Evolutionary conservation across 441 rosid genomes (phyloP).

Genomic region (Adansonia grandidieri): DNA sequence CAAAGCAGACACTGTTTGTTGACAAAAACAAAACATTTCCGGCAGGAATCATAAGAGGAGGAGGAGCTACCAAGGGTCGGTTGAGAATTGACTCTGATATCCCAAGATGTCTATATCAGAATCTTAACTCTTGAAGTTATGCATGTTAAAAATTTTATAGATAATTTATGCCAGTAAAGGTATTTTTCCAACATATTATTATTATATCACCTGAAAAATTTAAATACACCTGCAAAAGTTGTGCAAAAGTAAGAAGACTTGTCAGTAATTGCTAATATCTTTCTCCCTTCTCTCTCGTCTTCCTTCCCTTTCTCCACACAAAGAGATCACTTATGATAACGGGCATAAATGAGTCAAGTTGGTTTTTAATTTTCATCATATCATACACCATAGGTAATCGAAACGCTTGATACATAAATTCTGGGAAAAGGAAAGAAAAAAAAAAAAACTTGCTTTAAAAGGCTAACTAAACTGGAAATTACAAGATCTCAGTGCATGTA

Average conservation of each 20-base stretch:
- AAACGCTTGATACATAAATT: not conserved
- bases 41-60: not conserved
- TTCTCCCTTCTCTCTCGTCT: not conserved
- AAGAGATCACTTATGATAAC: not conserved
- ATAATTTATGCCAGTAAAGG: not conserved
- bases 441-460: not conserved
- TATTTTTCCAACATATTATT: not conserved
- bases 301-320: not conserved
- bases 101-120: not conserved
- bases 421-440: not conserved
- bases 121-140: not conserved
- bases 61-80: not conserved
- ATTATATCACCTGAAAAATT: not conserved
- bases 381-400: not conserved
- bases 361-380: not conserved
- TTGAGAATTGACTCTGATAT: not conserved
- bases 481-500: not conserved
- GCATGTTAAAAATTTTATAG: not conserved
- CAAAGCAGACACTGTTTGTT: not conserved
- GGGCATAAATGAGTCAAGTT: not conserved
- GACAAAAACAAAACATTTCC: not conserved
- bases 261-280: not conserved
- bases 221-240: not conserved
- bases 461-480: conserved; percentile 1
- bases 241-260: not conserved